These are phyloP conservation scores for Antitrichia curtipendula DNA, from an alignment of 225 moss, liverwort and hornwort genomes.

Conservation along the genomic window DNA sequence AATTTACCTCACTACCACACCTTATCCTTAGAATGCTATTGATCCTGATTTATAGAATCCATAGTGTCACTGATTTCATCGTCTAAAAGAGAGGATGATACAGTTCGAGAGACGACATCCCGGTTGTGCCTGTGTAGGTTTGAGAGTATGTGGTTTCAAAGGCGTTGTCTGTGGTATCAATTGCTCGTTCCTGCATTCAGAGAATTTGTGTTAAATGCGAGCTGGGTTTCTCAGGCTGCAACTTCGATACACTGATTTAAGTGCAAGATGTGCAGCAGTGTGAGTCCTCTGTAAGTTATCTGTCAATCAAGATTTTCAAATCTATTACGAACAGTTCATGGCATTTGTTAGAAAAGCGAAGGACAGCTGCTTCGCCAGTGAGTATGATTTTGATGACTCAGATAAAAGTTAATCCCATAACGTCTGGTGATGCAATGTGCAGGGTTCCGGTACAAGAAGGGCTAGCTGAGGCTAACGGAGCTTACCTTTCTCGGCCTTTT, in stretches of 20 bases:
- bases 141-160: background rate
- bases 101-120: background rate
- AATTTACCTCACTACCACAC: background rate
- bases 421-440: background rate
- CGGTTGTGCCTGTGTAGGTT: background rate
- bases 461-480: rapidly evolving
- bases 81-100: background rate
- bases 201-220: background rate
- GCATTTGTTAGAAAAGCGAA: background rate
- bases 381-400: background rate
- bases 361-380: background rate
- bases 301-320: background rate
- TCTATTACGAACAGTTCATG: background rate
- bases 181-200: background rate
- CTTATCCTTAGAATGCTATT: background rate
- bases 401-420: background rate
- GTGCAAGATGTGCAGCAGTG: background rate
- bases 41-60: background rate
- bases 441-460: background rate
- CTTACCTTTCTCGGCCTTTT: conserved; percentile 45
- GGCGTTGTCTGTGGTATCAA: background rate
- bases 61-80: background rate
- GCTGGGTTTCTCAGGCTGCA: background rate
- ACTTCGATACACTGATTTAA: background rate
- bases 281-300: background rate